phyloP scores from a whole-genome alignment of 2,329 filamentous ascomycete species.

The Chrysoporthe austroafricana region DNA sequence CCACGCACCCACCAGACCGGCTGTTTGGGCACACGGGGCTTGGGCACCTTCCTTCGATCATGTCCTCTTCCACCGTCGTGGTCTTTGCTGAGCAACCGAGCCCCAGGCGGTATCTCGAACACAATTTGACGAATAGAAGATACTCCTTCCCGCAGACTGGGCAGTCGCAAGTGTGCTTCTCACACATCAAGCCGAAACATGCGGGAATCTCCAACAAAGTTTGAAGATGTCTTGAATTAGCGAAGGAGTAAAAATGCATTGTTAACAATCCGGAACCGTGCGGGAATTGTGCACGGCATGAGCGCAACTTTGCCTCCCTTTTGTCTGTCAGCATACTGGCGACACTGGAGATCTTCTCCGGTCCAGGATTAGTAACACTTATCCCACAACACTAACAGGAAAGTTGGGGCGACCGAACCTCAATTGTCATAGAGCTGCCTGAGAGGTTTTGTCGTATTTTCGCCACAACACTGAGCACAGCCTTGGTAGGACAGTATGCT shows the following conservation, averaged over 20 bases:
- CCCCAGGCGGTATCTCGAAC: slow-evolving; percentile 54
- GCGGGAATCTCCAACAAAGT: slow-evolving; percentile 26
- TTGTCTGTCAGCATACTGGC: slow-evolving; percentile 23
- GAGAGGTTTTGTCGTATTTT: slow-evolving; percentile 11
- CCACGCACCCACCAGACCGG: slow-evolving; percentile 56
- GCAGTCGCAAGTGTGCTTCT: slow-evolving; percentile 59
- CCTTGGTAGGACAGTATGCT: slow-evolving; percentile 10
- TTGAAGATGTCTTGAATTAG: slow-evolving; percentile 16
- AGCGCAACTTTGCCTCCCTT: slow-evolving; percentile 8
- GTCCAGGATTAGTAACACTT: slow-evolving; percentile 4
- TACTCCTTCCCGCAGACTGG: slow-evolving; percentile 64
- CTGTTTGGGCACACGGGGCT: slow-evolving; percentile 64
- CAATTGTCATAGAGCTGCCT: slow-evolving; percentile 14
- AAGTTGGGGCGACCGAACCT: slow-evolving; percentile 14
- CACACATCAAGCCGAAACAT: slow-evolving; percentile 57
- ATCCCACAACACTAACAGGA: slow-evolving; percentile 20
- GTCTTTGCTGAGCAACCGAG: slow-evolving; percentile 52
- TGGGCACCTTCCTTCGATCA: slow-evolving; percentile 59
- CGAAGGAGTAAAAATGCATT: slow-evolving; percentile 18
- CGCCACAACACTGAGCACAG: slow-evolving; percentile 18
- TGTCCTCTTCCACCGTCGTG: slow-evolving; percentile 44
- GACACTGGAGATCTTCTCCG: slow-evolving; percentile 7
- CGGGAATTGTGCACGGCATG: slow-evolving; percentile 6
- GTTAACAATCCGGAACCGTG: slow-evolving; percentile 9
- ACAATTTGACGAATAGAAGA: slow-evolving; percentile 62